These are phyloP conservation scores for Amyloporia xantha DNA, from an alignment of 768 basidiomycete species.

Conservation along the genomic window DNA sequence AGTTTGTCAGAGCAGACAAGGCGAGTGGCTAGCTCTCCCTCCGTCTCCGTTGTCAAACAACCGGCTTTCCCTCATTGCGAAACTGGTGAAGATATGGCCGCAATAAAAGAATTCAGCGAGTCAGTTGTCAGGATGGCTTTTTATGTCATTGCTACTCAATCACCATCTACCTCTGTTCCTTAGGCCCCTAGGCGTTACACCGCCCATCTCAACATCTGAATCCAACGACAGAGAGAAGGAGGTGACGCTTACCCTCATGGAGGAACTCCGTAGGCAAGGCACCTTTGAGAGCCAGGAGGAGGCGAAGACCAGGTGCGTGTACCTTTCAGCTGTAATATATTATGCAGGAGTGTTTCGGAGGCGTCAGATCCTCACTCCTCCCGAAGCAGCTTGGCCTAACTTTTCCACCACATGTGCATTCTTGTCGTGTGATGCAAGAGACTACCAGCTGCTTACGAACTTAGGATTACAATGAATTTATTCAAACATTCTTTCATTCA, in stretches of 20 bases:
- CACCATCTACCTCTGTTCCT: slow-evolving; percentile 34
- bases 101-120: too few species aligned
- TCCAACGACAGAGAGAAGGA: slow-evolving; percentile 77
- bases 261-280: slow-evolving; percentile 79
- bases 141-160: too few species aligned
- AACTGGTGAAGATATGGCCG: too few species aligned
- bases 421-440: too few species aligned
- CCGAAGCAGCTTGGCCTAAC: too few species aligned
- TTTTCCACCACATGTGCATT: too few species aligned
- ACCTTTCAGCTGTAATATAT: background rate
- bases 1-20: too few species aligned
- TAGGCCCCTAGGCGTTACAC: slow-evolving; percentile 77
- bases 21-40: background rate
- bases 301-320: slow-evolving; percentile 74
- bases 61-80: background rate
- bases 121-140: too few species aligned
- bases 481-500: too few species aligned
- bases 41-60: background rate
- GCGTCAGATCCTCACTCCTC: too few species aligned
- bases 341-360: background rate
- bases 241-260: slow-evolving; percentile 80
- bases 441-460: too few species aligned
- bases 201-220: slow-evolving; percentile 72
- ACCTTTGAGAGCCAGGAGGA: slow-evolving; percentile 90
- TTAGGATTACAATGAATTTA: too few species aligned